Conservation (phyloP, 257 asterid species). For the Scutellaria barbata region DNA sequence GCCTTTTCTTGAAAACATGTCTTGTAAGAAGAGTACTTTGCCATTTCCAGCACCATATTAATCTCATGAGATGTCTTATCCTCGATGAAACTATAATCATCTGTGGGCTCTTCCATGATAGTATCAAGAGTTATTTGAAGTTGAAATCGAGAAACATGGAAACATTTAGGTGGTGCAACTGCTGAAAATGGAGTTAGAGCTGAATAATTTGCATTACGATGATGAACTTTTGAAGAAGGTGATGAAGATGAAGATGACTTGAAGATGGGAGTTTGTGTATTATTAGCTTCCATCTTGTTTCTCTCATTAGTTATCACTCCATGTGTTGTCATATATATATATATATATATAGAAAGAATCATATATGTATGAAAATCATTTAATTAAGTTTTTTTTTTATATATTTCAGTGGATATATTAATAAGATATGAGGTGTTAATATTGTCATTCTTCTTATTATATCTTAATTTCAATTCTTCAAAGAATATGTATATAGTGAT, state of each 20-base stretch:
- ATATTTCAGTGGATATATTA: too few species aligned
- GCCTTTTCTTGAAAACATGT: constrained; percentile 7
- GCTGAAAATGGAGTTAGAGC: constrained; percentile 35
- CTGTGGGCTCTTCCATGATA: constrained; percentile 19
- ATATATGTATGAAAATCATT: too few species aligned
- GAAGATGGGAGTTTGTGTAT: neutral
- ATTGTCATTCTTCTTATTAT: too few species aligned
- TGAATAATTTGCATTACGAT: neutral
- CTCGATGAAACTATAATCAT: neutral
- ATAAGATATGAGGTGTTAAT: too few species aligned
- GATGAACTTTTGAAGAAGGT: neutral
- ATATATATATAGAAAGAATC: too few species aligned
- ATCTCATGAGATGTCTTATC: constrained; percentile 17
- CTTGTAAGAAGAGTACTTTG: constrained; percentile 7
- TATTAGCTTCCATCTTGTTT: neutral
- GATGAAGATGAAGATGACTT: constrained; percentile 2
- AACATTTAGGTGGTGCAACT: constrained; percentile 31
- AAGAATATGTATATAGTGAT: too few species aligned
- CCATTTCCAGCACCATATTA: neutral
- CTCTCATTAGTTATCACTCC: too few species aligned
- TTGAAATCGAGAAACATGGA: constrained; percentile 11
- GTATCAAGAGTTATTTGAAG: constrained; percentile 24
- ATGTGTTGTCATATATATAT: too few species aligned
- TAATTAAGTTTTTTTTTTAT: too few species aligned
- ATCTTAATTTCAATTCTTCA: too few species aligned